These are phyloP conservation scores for Leccinum disarticulatum DNA, from an alignment of 768 basidiomycete genomes.

Conservation along the genomic window DNA sequence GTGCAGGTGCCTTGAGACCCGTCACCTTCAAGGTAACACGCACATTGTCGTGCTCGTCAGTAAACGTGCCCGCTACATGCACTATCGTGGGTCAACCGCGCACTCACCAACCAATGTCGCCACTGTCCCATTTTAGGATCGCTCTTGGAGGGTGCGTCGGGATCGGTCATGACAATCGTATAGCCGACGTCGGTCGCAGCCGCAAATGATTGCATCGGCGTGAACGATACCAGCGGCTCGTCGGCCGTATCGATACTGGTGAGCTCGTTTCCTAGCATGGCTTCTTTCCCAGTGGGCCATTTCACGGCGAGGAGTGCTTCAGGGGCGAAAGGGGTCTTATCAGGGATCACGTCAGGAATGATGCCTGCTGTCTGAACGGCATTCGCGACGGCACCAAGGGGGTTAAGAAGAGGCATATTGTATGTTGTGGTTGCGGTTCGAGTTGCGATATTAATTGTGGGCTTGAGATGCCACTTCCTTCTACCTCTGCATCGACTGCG, in stretches of 20 bases:
- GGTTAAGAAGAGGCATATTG: constrained; percentile 27
- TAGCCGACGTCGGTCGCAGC: constrained; percentile 39
- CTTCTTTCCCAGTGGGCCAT: constrained; percentile 34
- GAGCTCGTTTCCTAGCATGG: constrained; percentile 39
- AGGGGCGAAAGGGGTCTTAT: constrained; percentile 24
- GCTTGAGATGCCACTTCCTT: no score
- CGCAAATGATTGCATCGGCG: constrained; percentile 39
- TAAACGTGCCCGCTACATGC: neutral
- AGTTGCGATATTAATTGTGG: no score
- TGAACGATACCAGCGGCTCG: constrained; percentile 50
- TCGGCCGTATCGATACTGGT: constrained; percentile 40
- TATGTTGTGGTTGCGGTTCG: neutral
- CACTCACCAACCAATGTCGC: constrained; percentile 56
- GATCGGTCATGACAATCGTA: constrained; percentile 58
- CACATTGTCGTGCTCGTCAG: neutral
- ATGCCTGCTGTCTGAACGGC: constrained; percentile 22
- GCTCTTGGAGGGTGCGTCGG: constrained; percentile 53
- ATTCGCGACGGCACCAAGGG: constrained; percentile 22
- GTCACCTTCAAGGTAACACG: constrained; percentile 29
- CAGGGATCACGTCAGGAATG: constrained; percentile 33
- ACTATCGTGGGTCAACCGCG: neutral
- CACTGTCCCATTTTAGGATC: constrained; percentile 52
- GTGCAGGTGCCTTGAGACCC: constrained; percentile 38
- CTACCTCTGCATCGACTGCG: no score
- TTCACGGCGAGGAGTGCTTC: constrained; percentile 28